Conservation (phyloP, 495 filamentous ascomycete genomes). For the Neurospora terricola region DNA sequence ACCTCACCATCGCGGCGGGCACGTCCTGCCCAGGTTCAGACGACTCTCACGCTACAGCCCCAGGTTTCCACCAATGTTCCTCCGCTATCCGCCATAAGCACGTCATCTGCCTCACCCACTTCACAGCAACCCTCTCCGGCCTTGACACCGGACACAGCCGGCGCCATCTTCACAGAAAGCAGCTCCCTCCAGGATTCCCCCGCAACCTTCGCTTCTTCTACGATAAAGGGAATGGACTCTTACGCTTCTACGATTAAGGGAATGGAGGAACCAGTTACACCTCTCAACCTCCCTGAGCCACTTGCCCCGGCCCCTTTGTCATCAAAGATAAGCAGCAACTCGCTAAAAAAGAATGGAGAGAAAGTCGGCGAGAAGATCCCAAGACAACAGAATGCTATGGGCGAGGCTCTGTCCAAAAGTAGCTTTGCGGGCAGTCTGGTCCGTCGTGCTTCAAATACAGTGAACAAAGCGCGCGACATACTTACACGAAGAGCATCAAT, state of each 20-base stretch:
- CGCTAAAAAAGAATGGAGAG: conserved; percentile 17
- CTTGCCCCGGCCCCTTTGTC: conserved; percentile 19
- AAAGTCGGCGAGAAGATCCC: background rate
- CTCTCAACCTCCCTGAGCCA: conserved; percentile 35
- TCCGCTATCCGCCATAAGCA: conserved; percentile 32
- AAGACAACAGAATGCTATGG: conserved; percentile 17
- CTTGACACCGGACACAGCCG: conserved; percentile 27
- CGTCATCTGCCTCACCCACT: conserved; percentile 30
- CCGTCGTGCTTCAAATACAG: conserved; percentile 35
- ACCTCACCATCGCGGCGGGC: conserved; percentile 23
- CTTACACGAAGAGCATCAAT: background rate
- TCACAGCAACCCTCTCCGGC: conserved; percentile 34
- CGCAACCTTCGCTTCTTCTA: conserved; percentile 25
- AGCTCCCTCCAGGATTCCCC: conserved; percentile 35
- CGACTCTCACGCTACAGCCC: conserved; percentile 21
- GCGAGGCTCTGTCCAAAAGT: conserved; percentile 14
- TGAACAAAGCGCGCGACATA: conserved; percentile 18
- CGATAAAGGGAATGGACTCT: conserved; percentile 11
- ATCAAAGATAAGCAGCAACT: conserved; percentile 28
- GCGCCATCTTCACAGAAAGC: conserved; percentile 25
- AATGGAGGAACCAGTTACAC: conserved; percentile 4
- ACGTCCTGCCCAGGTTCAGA: conserved; percentile 33
- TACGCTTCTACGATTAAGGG: conserved; percentile 3
- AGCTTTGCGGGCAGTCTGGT: conserved; percentile 21
- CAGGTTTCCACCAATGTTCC: conserved; percentile 19